These are phyloP conservation scores for Tubosaeta sp. DNA, from an alignment of 768 basidiomycete species.

Conservation along the genomic window DNA sequence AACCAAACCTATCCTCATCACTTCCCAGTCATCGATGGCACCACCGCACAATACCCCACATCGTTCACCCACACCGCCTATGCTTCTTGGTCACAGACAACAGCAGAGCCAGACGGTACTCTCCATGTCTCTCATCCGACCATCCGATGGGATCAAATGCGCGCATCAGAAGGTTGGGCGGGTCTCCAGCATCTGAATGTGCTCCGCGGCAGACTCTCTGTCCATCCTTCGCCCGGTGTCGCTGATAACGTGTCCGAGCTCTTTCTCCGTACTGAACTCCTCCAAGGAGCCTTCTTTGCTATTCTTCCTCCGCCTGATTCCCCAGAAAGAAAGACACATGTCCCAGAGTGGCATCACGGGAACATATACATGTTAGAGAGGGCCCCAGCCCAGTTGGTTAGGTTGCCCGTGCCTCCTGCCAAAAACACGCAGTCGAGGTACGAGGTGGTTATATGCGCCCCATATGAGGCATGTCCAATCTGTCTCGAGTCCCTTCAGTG, in stretches of 20 bases:
- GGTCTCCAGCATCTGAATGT: conserved; percentile 76
- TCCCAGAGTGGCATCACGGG: conserved; percentile 70
- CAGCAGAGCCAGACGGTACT: conserved; percentile 39
- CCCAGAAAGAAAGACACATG: conserved; percentile 21
- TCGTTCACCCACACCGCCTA: conserved; percentile 38
- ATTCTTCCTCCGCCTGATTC: conserved; percentile 45
- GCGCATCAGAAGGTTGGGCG: conserved; percentile 82
- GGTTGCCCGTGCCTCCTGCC: conserved; percentile 43
- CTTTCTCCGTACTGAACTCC: conserved; percentile 53
- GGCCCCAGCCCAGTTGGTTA: conserved; percentile 45
- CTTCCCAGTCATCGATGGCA: conserved; percentile 11
- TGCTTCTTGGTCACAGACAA: conserved; percentile 53
- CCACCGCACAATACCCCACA: conserved; percentile 49
- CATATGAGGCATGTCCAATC: conserved; percentile 62
- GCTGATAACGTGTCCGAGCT: conserved; percentile 27
- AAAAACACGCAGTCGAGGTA: conserved; percentile 43
- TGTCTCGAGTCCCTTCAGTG: background rate
- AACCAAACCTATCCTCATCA: background rate
- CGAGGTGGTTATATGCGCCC: conserved; percentile 70
- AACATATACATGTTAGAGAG: conserved; percentile 75
- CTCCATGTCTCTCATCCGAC: conserved; percentile 62
- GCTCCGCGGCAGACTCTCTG: conserved; percentile 57
- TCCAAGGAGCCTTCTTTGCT: conserved; percentile 74
- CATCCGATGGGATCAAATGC: conserved; percentile 62
- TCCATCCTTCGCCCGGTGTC: conserved; percentile 42